Conservation (phyloP, 148 eudicot species). For the Rhododendron henanense region DNA sequence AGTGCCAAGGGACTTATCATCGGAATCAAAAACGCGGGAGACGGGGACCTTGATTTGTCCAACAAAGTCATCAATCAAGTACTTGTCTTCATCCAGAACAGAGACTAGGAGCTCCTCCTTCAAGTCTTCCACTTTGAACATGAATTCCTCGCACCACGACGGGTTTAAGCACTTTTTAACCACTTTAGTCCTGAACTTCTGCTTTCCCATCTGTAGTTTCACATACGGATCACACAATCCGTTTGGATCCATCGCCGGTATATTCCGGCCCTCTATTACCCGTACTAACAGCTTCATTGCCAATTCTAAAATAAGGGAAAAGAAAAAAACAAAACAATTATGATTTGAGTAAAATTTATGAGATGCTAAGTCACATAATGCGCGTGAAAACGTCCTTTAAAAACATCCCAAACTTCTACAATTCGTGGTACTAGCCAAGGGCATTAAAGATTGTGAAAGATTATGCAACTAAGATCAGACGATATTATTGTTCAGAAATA, state of each 20-base stretch:
- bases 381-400: not conserved
- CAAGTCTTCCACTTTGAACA: constrained; percentile 79
- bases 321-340: not conserved
- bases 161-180: constrained; percentile 85
- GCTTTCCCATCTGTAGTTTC: constrained; percentile 70
- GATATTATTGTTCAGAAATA: not conserved
- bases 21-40: constrained; percentile 72
- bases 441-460: not conserved
- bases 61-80: constrained; percentile 75
- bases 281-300: constrained; percentile 50
- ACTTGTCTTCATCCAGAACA: constrained; percentile 92
- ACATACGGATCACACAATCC: constrained; percentile 95
- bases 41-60: constrained; percentile 70
- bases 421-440: not conserved
- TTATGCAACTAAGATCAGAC: not conserved
- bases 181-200: constrained; percentile 64
- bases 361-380: not conserved
- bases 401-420: not conserved
- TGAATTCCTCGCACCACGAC: constrained; percentile 83
- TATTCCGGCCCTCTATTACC: constrained; percentile 76
- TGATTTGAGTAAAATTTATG: not conserved
- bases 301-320: not conserved
- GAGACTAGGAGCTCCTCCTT: constrained; percentile 66
- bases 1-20: constrained; percentile 75
- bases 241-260: constrained; percentile 91